Evolutionary conservation across 306 rosid species (phyloP).

Genomic region (Acacia melanoxylon): DNA sequence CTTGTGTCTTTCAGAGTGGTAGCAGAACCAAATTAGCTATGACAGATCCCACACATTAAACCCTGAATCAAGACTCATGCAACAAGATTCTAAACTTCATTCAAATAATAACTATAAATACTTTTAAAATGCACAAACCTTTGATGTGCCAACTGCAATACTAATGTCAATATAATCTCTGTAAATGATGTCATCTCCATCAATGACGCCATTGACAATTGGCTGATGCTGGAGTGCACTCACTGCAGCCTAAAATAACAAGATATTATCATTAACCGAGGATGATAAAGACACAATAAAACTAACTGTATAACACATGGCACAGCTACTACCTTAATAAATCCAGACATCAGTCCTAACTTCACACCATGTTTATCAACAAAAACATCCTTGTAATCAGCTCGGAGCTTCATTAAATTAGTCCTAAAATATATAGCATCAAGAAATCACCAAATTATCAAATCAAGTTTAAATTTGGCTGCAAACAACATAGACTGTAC

Average conservation of each 20-base stretch:
- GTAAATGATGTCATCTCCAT: constrained; percentile 70
- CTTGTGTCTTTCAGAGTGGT: neutral
- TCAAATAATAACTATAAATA: neutral
- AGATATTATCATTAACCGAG: neutral
- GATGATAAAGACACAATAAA: neutral
- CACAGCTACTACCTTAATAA: constrained; percentile 44
- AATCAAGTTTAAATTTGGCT: neutral
- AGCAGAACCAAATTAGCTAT: neutral
- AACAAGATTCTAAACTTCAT: neutral
- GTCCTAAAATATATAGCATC: constrained; percentile 46
- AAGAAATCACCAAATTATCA: neutral
- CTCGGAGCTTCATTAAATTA: constrained; percentile 61
- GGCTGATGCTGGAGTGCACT: constrained; percentile 66
- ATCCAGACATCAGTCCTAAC: constrained; percentile 68
- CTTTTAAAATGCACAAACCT: constrained; percentile 36
- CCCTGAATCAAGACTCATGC: neutral
- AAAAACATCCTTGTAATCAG: constrained; percentile 66
- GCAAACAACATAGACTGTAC: neutral
- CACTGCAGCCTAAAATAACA: constrained; percentile 57
- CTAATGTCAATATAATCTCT: constrained; percentile 66
- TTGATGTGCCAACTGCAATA: constrained; percentile 65
- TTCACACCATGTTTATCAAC: constrained; percentile 65
- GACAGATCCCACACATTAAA: neutral
- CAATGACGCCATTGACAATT: constrained; percentile 62
- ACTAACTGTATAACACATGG: constrained; percentile 12